Conservation (phyloP, 2,329 filamentous ascomycete genomes). For the Paecilomyces formosus region DNA sequence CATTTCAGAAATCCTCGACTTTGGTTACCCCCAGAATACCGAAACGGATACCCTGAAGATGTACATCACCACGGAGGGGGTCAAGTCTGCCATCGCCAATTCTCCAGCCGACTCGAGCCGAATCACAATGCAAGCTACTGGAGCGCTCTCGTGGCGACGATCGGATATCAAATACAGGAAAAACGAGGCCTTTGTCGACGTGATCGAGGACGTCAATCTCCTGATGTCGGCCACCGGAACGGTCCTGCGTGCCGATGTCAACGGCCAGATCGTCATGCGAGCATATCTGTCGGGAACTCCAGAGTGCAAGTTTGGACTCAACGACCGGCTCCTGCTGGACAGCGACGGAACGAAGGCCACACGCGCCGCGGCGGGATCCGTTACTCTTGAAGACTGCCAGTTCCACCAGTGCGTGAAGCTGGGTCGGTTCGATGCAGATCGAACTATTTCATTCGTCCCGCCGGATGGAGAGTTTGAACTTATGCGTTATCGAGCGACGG, state of each 20-base stretch:
- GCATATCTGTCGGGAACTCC: constrained; percentile 94
- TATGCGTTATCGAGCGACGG: constrained; percentile 96
- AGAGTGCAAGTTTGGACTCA: constrained; percentile 97
- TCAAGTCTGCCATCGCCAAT: constrained; percentile 72
- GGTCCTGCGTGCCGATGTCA: constrained; percentile 90
- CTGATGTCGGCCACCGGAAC: constrained; percentile 98
- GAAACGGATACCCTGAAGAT: constrained; percentile 98
- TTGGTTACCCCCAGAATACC: constrained; percentile 97
- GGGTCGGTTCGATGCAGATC: constrained; percentile 90
- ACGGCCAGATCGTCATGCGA: constrained; percentile 96
- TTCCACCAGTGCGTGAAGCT: constrained; percentile 99
- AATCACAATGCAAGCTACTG: constrained; percentile 98
- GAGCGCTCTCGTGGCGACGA: constrained; percentile 91
- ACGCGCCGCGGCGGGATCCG: constrained; percentile 88
- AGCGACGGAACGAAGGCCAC: constrained; percentile 72
- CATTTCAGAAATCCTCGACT: constrained; percentile 85
- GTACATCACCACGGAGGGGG: constrained; percentile 99
- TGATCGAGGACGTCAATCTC: constrained; percentile 97
- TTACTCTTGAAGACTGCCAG: constrained; percentile 94
- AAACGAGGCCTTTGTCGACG: constrained; percentile 98
- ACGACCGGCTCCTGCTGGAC: constrained; percentile 89
- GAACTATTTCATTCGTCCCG: constrained; percentile 94
- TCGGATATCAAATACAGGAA: constrained; percentile 98
- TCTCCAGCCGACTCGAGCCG: constrained; percentile 78
- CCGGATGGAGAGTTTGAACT: constrained; percentile 97